Evolutionary conservation across 1,284 basidiomycete genomes (phyloP).

Genomic region (Moesziomyces sp.): DNA sequence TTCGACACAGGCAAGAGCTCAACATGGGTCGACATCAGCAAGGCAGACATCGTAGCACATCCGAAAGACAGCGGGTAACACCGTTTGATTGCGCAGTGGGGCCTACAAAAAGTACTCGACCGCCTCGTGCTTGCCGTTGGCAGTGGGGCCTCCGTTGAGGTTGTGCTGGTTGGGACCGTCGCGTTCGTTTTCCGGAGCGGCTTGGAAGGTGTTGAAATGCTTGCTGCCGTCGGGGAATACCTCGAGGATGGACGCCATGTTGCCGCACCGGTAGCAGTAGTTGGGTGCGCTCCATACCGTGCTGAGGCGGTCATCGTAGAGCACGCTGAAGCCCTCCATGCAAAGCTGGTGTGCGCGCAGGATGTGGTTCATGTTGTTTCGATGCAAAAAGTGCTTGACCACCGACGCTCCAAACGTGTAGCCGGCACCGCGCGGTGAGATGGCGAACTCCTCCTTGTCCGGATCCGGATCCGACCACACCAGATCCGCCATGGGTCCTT

Average conservation of each 20-base stretch:
- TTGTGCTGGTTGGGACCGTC: constrained; percentile 65
- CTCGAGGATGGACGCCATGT: constrained; percentile 94
- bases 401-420: constrained; percentile 99
- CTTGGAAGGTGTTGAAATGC: constrained; percentile 98
- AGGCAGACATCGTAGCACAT: too few relatives aligned
- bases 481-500: constrained; percentile 99
- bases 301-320: constrained; percentile 93
- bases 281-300: constrained; percentile 99
- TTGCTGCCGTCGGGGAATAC: constrained; percentile 88
- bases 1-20: too few relatives aligned
- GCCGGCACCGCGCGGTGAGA: constrained; percentile 95
- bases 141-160: constrained; percentile 23
- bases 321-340: constrained; percentile 96
- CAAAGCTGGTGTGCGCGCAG: constrained; percentile 97
- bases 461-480: constrained; percentile 99
- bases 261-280: constrained; percentile 97
- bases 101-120: constrained; percentile 60
- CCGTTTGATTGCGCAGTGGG: too few relatives aligned
- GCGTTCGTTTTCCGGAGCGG: constrained; percentile 94
- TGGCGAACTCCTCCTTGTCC: constrained; percentile 98
- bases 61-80: too few relatives aligned
- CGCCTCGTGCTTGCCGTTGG: constrained; percentile 50
- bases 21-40: too few relatives aligned
- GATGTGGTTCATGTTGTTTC: constrained; percentile 97
- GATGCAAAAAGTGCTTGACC: constrained; percentile 90